Evolutionary conservation across 495 filamentous ascomycete species (phyloP), one percentile per base, ranked within the genome.

Genomic region (Neohortaea acidophila): DNA sequence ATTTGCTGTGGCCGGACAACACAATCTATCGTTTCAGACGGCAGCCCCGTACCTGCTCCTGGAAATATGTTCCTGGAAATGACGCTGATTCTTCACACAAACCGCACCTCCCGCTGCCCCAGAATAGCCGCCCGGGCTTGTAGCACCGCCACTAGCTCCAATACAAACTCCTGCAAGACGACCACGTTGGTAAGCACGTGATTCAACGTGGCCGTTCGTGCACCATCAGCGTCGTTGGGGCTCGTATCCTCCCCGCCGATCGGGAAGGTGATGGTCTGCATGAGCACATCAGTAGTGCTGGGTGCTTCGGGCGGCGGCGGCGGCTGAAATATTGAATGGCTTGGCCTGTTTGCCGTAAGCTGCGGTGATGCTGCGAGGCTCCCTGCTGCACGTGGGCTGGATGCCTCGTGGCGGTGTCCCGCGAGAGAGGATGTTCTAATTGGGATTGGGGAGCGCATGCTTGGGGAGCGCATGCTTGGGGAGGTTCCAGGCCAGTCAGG

Each of bases 111-210:
- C 27, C 73, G 15, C 33, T 50, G 42, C 1, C 47, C 76, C 61
- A 94, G 93, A 26, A 96, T 51, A 34, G 77, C 80, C 2, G 84
- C 82, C 36, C 89, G 66, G 9, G 85, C 78, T 51, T 96, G 84
- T 36, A 92, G 69, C 51, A 93, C 58, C 7, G 86, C 87, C 2
- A 84, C 77, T 24, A 96, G 55, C 60, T 97, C 89, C 29, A 96
- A 62, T 4, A 94, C 58, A 55, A 97, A 97, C 46, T 91, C 82
- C 49, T 81, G 78, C 45, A 80, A 60, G 36, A 83, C 64, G 31
- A 81, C 68, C 15, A 73, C 68, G 49, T 83, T 83, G 4, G 89
- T 94, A 37, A 97, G 62, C 2, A 96, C 69, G 56, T 96, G 84
- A 35, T 81, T 81, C 4, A 97, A 68, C 12, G 75, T 86, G 27